Base-by-base conservation (phyloP, 2,329 filamentous ascomycete species). In the Epichloe bromicola region DNA sequence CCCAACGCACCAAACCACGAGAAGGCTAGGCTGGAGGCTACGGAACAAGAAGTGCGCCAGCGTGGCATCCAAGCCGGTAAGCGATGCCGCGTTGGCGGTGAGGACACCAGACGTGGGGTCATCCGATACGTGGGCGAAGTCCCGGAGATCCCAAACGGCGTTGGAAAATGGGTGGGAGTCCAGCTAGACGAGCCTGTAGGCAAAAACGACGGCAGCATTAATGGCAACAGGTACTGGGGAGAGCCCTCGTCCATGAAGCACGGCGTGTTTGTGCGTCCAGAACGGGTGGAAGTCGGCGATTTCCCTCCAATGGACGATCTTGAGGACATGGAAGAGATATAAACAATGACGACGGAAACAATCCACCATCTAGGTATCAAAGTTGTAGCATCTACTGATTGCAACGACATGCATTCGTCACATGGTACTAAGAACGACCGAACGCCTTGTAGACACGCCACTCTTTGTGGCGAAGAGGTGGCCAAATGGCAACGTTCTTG, bases 161-260 rank as follows among this genome's bases (percentile, higher is more conserved):
- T 70, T 45, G 80, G 81, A 3, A 69, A 75, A 36, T 93, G 87
- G 87, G 73, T 91, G 19, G 87, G 86, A 40, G 72, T 93, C 49
- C 74, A 76, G 57, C 75, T 90, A 49, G 86, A 91, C 63, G 86
- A 91, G 67, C 86, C 87, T 1, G 83, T 84, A 42, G 87, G 86
- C 51, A 88, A 86, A 72, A 93, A 91, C 61, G 86, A 91, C 64
- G 87, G 88, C 53, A 83, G 80, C 59, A 79, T 89, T 57, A 76
- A 75, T 8, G 72, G 70, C 7, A 80, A 72, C 56, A 74, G 81
- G 56, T 91, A 90, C 68, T 93, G 88, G 75, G 79, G 78, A 39
- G 66, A 75, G 51, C 72, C 78, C 48, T 82, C 81, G 50, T 64
- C 71, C 55, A 69, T 80, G 53, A 90, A 88, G 65, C 80, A 79